A percentile compares a stretch with the other conserved stretches of the same genome.
Conservation (phyloP, 345 rosid genomes). For the Citrus australasica region DNA sequence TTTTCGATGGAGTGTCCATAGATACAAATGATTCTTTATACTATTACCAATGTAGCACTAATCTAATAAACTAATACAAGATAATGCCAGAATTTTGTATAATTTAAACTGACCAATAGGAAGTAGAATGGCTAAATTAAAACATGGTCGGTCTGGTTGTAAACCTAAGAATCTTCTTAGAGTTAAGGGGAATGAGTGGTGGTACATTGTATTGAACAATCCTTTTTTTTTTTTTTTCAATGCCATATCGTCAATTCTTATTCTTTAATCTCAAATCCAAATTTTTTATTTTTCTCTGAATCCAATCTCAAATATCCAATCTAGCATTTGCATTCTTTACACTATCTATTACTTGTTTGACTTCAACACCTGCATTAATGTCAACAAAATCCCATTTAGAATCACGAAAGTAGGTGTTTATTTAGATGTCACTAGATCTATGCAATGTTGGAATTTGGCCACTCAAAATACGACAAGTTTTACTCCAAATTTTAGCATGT, state of each 20-base stretch:
- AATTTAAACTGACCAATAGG: neutral
- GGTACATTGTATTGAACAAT: constrained; percentile 27
- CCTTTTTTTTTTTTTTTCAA: neutral
- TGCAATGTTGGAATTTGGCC: neutral
- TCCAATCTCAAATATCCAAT: neutral
- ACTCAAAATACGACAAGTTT: neutral
- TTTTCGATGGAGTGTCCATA: too few relatives aligned
- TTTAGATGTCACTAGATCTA: neutral
- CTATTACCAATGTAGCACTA: neutral
- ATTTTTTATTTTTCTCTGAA: neutral
- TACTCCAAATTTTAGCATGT: neutral
- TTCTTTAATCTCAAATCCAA: too few relatives aligned
- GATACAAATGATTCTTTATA: neutral
- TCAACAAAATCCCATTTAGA: constrained; percentile 2
- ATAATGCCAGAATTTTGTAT: neutral
- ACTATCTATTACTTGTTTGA: neutral
- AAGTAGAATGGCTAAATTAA: neutral
- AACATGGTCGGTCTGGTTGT: neutral
- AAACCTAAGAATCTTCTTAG: constrained; percentile 20
- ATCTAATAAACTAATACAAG: neutral
- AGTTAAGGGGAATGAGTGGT: constrained; percentile 10
- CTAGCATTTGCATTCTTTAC: neutral
- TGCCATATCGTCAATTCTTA: neutral
- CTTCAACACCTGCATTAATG: neutral
- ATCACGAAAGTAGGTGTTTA: neutral